A percentile compares a stretch with the other conserved stretches of the same genome.
phyloP scores from a whole-genome alignment of 2,329 filamentous ascomycete genomes.

The Trichoderma atroviride region DNA sequence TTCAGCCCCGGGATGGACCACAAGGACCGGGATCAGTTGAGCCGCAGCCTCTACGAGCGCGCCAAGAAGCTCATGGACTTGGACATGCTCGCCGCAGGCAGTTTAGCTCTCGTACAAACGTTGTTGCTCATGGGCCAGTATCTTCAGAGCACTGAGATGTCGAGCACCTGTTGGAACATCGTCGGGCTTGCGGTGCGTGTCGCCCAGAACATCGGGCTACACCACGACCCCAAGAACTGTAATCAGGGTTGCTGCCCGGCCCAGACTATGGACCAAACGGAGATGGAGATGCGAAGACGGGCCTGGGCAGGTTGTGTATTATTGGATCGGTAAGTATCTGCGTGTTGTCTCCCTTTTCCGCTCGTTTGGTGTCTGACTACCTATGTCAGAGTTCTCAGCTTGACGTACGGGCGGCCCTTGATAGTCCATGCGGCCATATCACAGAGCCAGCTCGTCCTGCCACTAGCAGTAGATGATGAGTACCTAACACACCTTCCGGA shows the following conservation, averaged over 20 bases:
- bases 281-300: not conserved
- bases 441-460: not conserved
- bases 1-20: not conserved
- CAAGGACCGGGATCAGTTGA: not conserved
- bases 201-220: not conserved
- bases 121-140: not conserved
- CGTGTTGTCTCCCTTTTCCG: too few species aligned
- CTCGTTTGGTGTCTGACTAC: not conserved
- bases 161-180: conserved; percentile 4
- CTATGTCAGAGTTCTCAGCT: not conserved
- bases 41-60: not conserved
- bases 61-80: conserved; percentile 2
- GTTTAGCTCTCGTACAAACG: not conserved
- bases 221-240: not conserved
- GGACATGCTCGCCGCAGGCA: not conserved
- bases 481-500: not conserved
- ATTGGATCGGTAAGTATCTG: not conserved
- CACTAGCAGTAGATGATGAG: not conserved
- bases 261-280: not conserved
- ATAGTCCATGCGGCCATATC: not conserved
- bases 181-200: conserved; percentile 1
- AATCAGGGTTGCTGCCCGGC: not conserved
- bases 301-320: not conserved
- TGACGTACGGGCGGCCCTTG: not conserved
- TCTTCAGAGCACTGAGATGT: conserved; percentile 5